phyloP scores from a whole-genome alignment of 306 rosid genomes.

The Lathyrus sativus region DNA sequence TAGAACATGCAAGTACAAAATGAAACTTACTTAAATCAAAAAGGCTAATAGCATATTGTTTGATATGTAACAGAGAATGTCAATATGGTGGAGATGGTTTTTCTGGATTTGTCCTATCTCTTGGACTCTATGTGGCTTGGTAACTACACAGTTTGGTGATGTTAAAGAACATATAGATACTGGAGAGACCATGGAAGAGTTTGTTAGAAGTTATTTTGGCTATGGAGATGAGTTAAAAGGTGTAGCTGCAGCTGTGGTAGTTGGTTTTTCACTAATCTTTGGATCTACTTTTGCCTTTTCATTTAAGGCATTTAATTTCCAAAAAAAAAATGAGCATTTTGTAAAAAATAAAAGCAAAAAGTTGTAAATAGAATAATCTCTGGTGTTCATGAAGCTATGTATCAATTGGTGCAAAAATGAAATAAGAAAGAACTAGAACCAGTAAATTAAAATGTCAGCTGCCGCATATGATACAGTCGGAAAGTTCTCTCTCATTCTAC shows the following conservation, averaged over 20 bases:
- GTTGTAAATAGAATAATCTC: background rate
- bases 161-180: slow-evolving; percentile 54
- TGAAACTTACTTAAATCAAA: slow-evolving; percentile 9
- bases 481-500: slow-evolving; percentile 48
- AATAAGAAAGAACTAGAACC: slow-evolving; percentile 19
- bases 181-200: slow-evolving; percentile 72
- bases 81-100: slow-evolving; percentile 95
- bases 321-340: slow-evolving; percentile 59
- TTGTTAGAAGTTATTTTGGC: slow-evolving; percentile 65
- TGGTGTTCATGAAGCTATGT: slow-evolving; percentile 7
- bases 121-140: slow-evolving; percentile 77
- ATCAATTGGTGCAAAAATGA: slow-evolving; percentile 32
- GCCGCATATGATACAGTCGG: slow-evolving; percentile 82
- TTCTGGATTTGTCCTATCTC: slow-evolving; percentile 77
- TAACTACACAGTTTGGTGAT: slow-evolving; percentile 76
- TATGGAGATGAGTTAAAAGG: slow-evolving; percentile 61
- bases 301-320: slow-evolving; percentile 79
- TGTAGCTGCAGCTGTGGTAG: slow-evolving; percentile 54
- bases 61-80: slow-evolving; percentile 63
- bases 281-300: slow-evolving; percentile 76
- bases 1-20: slow-evolving; percentile 2
- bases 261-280: slow-evolving; percentile 62
- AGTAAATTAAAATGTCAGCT: slow-evolving; percentile 38
- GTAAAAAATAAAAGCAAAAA: background rate
- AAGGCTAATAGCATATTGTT: background rate